Percentiles rank a stretch among this genome's conserved stretches.
phyloP scores from a whole-genome alignment of 108 stramenopile species.

The Nitzschia palea region DNA sequence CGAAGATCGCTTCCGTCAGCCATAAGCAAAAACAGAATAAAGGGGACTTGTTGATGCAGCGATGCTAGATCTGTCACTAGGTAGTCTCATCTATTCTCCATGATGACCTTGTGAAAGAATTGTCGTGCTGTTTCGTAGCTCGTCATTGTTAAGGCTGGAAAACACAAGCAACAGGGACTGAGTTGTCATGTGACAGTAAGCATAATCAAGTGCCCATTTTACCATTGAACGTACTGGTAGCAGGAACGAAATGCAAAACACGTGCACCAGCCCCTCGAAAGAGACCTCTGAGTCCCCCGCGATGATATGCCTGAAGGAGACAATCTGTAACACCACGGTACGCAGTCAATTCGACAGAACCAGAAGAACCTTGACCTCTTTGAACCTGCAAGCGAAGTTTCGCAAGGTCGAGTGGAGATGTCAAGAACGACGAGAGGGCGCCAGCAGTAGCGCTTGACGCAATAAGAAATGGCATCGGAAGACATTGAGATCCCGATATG shows the following conservation, averaged over 20 bases:
- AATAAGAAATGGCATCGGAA: conserved; percentile 67
- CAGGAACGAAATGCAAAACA: conserved; percentile 90
- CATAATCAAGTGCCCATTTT: neutral
- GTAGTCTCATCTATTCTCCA: too few species aligned
- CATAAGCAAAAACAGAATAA: too few species aligned
- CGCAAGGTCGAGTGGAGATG: conserved; percentile 96
- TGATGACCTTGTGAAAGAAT: conserved; percentile 21
- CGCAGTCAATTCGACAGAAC: neutral
- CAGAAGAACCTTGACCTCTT: conserved; percentile 39
- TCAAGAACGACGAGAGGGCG: conserved; percentile 90
- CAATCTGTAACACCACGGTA: conserved; percentile 79
- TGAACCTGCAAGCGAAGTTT: conserved; percentile 95
- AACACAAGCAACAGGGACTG: neutral
- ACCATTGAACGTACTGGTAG: conserved; percentile 50
- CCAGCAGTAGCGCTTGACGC: conserved; percentile 86
- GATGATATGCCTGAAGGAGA: conserved; percentile 41
- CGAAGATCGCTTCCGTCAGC: too few species aligned
- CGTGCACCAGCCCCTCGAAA: conserved; percentile 95
- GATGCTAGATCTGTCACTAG: too few species aligned
- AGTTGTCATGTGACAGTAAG: neutral
- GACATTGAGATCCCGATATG: conserved; percentile 19
- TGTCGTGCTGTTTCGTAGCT: conserved; percentile 76
- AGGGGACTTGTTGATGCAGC: too few species aligned
- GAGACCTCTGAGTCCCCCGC: conserved; percentile 79
- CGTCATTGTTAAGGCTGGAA: conserved; percentile 87